Evolutionary conservation across 805 yeast genomes (phyloP), one percentile per base, ranked within the genome.

Genomic region (Geotrichum ghanense): DNA sequence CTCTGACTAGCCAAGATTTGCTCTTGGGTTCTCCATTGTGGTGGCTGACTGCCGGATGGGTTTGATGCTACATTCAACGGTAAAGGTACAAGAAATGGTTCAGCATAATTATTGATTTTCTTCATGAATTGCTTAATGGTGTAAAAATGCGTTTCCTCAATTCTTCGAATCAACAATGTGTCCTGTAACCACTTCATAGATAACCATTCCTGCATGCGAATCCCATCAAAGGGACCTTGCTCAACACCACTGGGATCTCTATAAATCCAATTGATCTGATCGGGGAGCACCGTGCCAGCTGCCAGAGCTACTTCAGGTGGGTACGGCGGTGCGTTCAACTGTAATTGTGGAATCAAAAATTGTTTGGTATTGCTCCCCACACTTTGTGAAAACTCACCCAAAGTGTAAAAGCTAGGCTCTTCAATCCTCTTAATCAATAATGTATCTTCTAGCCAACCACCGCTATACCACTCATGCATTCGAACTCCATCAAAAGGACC

Each of bases 151-250:
- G 59, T 43, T 49, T 80, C 86, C 43, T 73, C 81, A 19, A 69
- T 73, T 24, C 90, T 73, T 47, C 82, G 72, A 47, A 87, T 66
- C 39, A 66, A 64, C 51, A 86, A 66, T 48, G 72, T 76, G 9
- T 67, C 69, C 37, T 66, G 66, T 53, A 85, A 68, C 63, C 81
- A 83, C 2, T 78, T 76, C 41, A 71, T 73, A 6, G 73, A 58
- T 48, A 73, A 76, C 95, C 95, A 86, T 45, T 69, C 76, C 53
- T 83, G 89, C 95, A 86, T 86, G 63, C 73, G 64, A 22, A 64
- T 60, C 2, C 89, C 87, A 42, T 70, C 69, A 62, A 86, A 86
- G 2, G 95, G 95, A 20, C 95, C 95, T 60, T 85, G 95, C 51
- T 77, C 79, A 44, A 64, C 71, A 3, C 83, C 85, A 35, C 71